A percentile compares a stretch with the other conserved stretches of the same genome.
These are phyloP conservation scores for Penicillium sp. DNA, from an alignment of 2,329 filamentous ascomycete species.

Conservation along the genomic window DNA sequence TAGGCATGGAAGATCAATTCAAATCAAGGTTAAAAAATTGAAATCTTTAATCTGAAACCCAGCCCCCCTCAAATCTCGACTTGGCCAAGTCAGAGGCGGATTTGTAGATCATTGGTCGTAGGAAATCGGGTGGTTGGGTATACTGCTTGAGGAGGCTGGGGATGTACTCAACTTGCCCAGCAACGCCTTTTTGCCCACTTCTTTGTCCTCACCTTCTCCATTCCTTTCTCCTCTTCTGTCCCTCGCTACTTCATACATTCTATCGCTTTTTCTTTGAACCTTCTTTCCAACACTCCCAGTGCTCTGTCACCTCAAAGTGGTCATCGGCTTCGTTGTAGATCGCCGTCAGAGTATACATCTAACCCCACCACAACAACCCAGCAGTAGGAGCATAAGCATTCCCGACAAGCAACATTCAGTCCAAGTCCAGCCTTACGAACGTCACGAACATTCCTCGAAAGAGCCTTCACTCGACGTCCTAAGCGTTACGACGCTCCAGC, in stretches of 20 bases:
- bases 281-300: slow-evolving; percentile 15
- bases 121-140: slow-evolving; percentile 47
- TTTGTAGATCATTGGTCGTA: slow-evolving; percentile 25
- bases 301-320: slow-evolving; percentile 1
- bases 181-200: slow-evolving; percentile 18
- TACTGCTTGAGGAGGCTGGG: slow-evolving; percentile 40
- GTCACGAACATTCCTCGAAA: slow-evolving; percentile 18
- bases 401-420: slow-evolving; percentile 9
- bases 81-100: background rate
- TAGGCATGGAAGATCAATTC: slow-evolving; percentile 5
- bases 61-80: slow-evolving; percentile 20
- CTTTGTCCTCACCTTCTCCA: slow-evolving; percentile 17
- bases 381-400: slow-evolving; percentile 9
- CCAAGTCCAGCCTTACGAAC: slow-evolving; percentile 4
- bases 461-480: background rate
- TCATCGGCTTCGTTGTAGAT: slow-evolving; percentile 22
- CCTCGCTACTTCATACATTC: slow-evolving; percentile 27
- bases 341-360: slow-evolving; percentile 18
- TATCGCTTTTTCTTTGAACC: slow-evolving; percentile 11
- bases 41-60: slow-evolving; percentile 26
- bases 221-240: slow-evolving; percentile 24
- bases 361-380: slow-evolving; percentile 13
- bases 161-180: slow-evolving; percentile 22
- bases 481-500: slow-evolving; percentile 15
- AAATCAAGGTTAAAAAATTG: slow-evolving; percentile 4